These are phyloP conservation scores for Rhodotorula sp. DNA, from an alignment of 1,284 basidiomycete genomes.

Conservation along the genomic window DNA sequence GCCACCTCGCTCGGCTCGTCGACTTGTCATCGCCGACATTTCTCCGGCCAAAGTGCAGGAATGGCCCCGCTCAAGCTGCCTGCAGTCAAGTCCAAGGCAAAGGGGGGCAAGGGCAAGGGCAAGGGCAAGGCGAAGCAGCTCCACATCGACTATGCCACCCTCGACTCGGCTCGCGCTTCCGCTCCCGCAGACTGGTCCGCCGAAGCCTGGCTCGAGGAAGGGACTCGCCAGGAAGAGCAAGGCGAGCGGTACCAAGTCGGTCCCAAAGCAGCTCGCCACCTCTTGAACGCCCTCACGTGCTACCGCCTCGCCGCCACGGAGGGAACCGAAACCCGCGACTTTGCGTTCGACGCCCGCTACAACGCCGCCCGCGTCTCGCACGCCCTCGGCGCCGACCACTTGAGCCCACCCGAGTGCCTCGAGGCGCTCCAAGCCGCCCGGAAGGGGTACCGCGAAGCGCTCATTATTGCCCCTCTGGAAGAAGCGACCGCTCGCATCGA, in stretches of 20 bases:
- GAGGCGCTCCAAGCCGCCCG: constrained; percentile 19
- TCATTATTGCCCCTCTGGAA: neutral
- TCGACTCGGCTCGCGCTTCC: constrained; percentile 20
- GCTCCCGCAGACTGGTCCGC: constrained; percentile 6
- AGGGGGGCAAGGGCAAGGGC: constrained; percentile 2
- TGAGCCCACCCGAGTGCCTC: constrained; percentile 8
- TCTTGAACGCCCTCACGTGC: constrained; percentile 22
- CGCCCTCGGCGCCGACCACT: constrained; percentile 30
- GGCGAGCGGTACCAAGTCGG: constrained; percentile 36
- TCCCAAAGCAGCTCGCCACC: constrained; percentile 27
- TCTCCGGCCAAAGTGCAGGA: neutral
- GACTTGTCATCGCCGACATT: neutral
- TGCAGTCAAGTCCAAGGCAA: constrained; percentile 13
- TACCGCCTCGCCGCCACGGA: constrained; percentile 22
- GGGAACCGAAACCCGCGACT: constrained; percentile 2
- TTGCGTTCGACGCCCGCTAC: constrained; percentile 27
- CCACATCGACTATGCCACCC: constrained; percentile 25
- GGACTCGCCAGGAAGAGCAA: constrained; percentile 34
- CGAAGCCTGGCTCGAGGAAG: constrained; percentile 36
- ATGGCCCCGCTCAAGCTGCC: constrained; percentile 17
- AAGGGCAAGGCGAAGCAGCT: constrained; percentile 20
- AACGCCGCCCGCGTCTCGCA: constrained; percentile 29
- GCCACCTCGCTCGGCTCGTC: too few species aligned
- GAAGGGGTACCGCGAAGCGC: constrained; percentile 17
- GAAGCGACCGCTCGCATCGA: constrained; percentile 28